Evolutionary conservation across 1,284 basidiomycete genomes (phyloP).

Genomic region (Apiotrichum mycotoxinovorans): DNA sequence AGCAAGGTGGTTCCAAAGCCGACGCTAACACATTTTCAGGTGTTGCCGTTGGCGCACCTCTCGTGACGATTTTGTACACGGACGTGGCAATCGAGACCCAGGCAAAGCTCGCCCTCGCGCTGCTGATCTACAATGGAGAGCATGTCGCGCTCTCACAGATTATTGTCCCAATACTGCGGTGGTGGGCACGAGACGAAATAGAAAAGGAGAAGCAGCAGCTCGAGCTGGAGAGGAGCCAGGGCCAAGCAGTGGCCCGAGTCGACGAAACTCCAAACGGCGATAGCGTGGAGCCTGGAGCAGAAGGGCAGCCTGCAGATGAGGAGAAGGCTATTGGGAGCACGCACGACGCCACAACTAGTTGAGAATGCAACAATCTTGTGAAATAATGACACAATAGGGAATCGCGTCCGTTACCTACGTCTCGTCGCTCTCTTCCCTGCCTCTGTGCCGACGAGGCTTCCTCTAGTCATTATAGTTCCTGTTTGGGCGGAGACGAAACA

Average conservation of each 20-base stretch:
- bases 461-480: too few species aligned
- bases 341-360: too few species aligned
- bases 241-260: background rate
- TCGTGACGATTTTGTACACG: slow-evolving; percentile 25
- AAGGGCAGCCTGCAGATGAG: background rate
- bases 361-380: too few species aligned
- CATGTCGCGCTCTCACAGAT: slow-evolving; percentile 9
- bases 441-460: too few species aligned
- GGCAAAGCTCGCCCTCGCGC: slow-evolving; percentile 9
- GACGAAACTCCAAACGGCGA: background rate
- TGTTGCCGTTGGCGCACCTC: slow-evolving; percentile 23
- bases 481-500: too few species aligned
- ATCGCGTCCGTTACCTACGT: too few species aligned
- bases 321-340: background rate
- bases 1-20: too few species aligned
- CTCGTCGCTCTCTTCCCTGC: too few species aligned
- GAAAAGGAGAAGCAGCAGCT: background rate
- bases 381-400: too few species aligned
- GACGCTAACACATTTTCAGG: background rate
- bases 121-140: slow-evolving; percentile 14
- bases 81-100: background rate
- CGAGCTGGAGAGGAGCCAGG: background rate
- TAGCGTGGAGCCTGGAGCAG: too few species aligned
- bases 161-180: slow-evolving; percentile 4
- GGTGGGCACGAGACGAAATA: slow-evolving; percentile 11